phyloP scores from a whole-genome alignment of 2,329 filamentous ascomycete genomes.

The Cyphellophora europaea region DNA sequence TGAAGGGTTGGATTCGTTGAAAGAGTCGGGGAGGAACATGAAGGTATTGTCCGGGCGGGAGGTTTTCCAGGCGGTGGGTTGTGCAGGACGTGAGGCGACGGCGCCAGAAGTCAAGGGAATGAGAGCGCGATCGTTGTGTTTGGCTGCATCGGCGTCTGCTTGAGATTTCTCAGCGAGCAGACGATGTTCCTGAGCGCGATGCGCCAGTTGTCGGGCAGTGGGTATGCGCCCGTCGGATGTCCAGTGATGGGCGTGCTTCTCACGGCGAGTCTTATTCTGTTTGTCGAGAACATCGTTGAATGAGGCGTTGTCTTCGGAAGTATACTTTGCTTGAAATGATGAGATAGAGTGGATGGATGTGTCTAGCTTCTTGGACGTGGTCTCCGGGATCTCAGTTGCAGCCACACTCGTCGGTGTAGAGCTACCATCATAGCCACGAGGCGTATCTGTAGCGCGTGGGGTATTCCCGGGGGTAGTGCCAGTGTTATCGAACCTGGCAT shows the following conservation, averaged over 20 bases:
- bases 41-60: constrained; percentile 67
- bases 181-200: constrained; percentile 51
- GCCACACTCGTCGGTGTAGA: constrained; percentile 53
- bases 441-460: constrained; percentile 11
- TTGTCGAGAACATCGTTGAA: constrained; percentile 89
- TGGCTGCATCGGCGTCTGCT: constrained; percentile 51
- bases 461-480: background rate
- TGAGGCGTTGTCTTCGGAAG: constrained; percentile 94
- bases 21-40: constrained; percentile 59
- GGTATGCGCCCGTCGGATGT: constrained; percentile 68
- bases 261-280: constrained; percentile 73
- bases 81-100: constrained; percentile 63
- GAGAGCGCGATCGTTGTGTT: constrained; percentile 45
- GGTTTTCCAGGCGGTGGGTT: constrained; percentile 63
- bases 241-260: constrained; percentile 87
- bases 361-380: constrained; percentile 47
- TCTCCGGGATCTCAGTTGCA: constrained; percentile 55
- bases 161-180: constrained; percentile 54
- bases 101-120: constrained; percentile 49
- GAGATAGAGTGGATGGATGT: constrained; percentile 66
- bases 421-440: constrained; percentile 20
- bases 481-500: constrained; percentile 15
- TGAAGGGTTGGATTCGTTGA: constrained; percentile 38
- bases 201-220: constrained; percentile 50
- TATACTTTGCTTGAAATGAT: constrained; percentile 86